A percentile compares a stretch with the other conserved stretches of the same genome.
These are phyloP conservation scores for Capronia coronata DNA, from an alignment of 2,329 filamentous ascomycete genomes.

Conservation along the genomic window DNA sequence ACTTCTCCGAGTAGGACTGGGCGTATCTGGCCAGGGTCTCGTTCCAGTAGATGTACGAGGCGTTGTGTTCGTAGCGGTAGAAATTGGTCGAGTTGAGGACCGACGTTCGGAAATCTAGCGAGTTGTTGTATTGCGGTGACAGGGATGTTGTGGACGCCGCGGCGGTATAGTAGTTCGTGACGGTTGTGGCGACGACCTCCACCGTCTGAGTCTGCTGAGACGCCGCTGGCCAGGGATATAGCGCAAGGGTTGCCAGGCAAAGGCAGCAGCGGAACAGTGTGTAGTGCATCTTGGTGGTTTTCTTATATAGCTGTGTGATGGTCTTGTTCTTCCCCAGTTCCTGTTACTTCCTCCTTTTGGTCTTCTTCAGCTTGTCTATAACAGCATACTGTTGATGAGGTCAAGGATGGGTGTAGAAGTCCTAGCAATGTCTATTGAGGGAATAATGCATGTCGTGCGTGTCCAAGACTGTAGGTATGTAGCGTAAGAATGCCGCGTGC, in stretches of 20 bases:
- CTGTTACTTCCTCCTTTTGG: background rate
- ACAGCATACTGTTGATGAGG: background rate
- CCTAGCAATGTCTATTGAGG: too few relatives aligned
- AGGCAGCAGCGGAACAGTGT: background rate
- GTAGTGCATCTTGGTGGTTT: background rate
- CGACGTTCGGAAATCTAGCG: slow-evolving; percentile 41
- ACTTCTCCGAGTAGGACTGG: slow-evolving; percentile 42
- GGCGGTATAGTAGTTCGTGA: slow-evolving; percentile 24
- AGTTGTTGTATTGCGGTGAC: slow-evolving; percentile 40
- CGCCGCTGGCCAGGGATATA: slow-evolving; percentile 4
- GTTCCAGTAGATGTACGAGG: slow-evolving; percentile 58
- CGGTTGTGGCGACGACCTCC: slow-evolving; percentile 28
- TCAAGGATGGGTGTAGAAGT: too few relatives aligned
- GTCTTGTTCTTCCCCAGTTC: background rate
- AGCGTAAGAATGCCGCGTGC: too few relatives aligned
- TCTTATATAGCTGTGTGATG: background rate
- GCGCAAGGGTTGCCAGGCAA: background rate
- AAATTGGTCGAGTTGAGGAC: slow-evolving; percentile 61
- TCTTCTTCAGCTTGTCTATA: background rate
- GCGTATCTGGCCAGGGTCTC: slow-evolving; percentile 54
- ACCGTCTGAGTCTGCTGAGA: slow-evolving; percentile 21
- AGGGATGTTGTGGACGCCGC: slow-evolving; percentile 28
- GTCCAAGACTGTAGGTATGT: too few relatives aligned
- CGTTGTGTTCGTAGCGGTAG: slow-evolving; percentile 59
- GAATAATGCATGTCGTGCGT: too few relatives aligned